Percentiles rank a stretch among this genome's conserved stretches.
phyloP scores from a whole-genome alignment of 2,329 filamentous ascomycete genomes.

The Geosmithia morbida region DNA sequence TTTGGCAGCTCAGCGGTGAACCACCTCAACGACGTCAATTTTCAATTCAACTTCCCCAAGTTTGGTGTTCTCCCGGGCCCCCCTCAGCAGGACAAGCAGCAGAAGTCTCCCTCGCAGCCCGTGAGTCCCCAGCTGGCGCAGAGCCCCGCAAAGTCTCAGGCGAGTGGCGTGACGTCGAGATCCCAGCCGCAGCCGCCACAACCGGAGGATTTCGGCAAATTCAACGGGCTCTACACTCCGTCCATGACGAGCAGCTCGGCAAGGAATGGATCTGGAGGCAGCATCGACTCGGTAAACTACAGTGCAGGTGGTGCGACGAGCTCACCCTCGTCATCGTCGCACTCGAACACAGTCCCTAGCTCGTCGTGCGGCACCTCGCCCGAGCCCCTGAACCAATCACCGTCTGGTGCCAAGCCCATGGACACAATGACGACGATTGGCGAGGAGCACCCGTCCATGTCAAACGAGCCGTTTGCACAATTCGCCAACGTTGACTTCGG shows the following conservation, averaged over 20 bases:
- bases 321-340: constrained; percentile 49
- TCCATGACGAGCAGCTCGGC: constrained; percentile 28
- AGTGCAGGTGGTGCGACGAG: constrained; percentile 38
- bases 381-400: constrained; percentile 56
- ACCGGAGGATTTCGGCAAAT: constrained; percentile 31
- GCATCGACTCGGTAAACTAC: constrained; percentile 34
- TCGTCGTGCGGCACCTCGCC: constrained; percentile 67
- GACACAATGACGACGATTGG: constrained; percentile 52
- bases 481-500: constrained; percentile 24
- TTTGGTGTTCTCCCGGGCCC: constrained; percentile 62
- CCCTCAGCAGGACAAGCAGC: constrained; percentile 7
- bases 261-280: constrained; percentile 29
- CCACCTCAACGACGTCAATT: constrained; percentile 61
- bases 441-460: constrained; percentile 39
- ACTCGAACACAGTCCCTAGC: constrained; percentile 42
- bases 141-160: constrained; percentile 8
- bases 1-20: constrained; percentile 34
- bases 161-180: constrained; percentile 10
- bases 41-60: constrained; percentile 91
- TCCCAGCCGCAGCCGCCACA: constrained; percentile 1
- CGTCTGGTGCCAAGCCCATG: constrained; percentile 46
- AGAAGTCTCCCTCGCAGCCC: constrained; percentile 14
- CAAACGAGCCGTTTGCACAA: constrained; percentile 14
- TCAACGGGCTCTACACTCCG: constrained; percentile 46
- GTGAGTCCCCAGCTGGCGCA: constrained; percentile 14